Base-by-base conservation (phyloP, 306 rosid species). In the Corylus americana region DNA sequence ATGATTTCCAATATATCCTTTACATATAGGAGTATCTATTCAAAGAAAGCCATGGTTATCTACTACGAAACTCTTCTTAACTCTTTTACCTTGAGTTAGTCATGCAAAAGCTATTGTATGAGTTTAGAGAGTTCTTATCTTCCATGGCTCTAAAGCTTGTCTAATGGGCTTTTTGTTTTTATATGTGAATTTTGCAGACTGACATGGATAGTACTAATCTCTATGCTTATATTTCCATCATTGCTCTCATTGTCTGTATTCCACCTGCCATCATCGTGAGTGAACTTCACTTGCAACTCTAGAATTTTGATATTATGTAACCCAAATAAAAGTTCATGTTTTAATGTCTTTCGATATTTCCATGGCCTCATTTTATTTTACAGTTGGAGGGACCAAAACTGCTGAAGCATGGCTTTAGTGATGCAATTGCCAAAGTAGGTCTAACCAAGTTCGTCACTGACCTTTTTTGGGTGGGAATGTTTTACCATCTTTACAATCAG, bases 401-500 rank as follows among this genome's bases (percentile, higher is more conserved):
- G 59, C 11, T 94, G 31, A 89, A 94, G 84, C 76, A 80, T 18
- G 98, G 98, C 1, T 94, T 94, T 82, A 81, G 25, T 79, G 98
- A 91, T 79, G 98, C 97, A 74, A 89, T 94, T 85, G 87, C 93
- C 58, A 86, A 91, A 91, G 98, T 94, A 29, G 98, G 98, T 51
- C 67, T 89, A 16, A 90, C 80, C 91, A 94, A 94, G 87, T 94
- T 94, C 64, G 12, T 92, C 74, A 69, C 92, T 37, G 98, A 94
- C 85, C 94, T 94, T 76, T 87, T 94, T 82, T 94, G 97, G 98
- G 97, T 94, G 44, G 98, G 98, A 10, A 82, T 94, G 97, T 94
- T 94, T 82, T 94, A 94, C 86, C 98, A 94, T 70, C 97, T 94
- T 74, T 94, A 94, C 93, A 94, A 94, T 80, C 98, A 94, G 98